Evolutionary conservation across 208 protist genomes (phyloP), one percentile per base, ranked within the genome.

Genomic region (Acanthamoeba lugdunensis): DNA sequence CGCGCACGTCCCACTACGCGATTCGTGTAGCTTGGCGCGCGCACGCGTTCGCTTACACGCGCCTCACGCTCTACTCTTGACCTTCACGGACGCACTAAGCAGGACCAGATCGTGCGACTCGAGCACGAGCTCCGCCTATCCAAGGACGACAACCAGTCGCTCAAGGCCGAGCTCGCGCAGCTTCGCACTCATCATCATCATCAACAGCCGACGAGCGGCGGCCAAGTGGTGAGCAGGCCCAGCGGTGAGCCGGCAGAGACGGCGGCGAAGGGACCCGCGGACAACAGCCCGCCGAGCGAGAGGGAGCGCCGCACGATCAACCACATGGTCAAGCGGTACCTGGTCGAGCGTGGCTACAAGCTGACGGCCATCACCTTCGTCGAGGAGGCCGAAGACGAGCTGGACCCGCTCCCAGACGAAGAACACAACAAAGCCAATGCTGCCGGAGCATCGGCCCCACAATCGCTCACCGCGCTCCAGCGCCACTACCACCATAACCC

Each of bases 51-150:
- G 4, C 52, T 56, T 18, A 56, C 52, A 18, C 52, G 52, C 28
- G 33, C 33, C 16, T 2, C 71, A 23, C 13, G 7, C 23, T 58
- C 25, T 30, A 16, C 16, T 37, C 3, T 33, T 33, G 33, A 33
- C 33, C 33, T 33, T 33, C 33, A 33, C 33, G 33, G 18, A 16
- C 56, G 45, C 5, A 25, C 16, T 18, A 11, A 16, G 16, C 37
- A 94, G 30, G 93, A 92, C n/a, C 4, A 65, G 33, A 69, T 92
- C 14, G 93, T 50, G 21, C 81, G 91, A 65, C 65, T 94, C 56
- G 93, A 94, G 69, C 92, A 89, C 45, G 93, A 94, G 93, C 82
- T 94, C 30, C 79, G 82, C 13, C 14, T 73, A 48, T 73, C 82
- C 54, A 84, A 69, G 7, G 93, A 94, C 30, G 63, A 89, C 45